Conservation (phyloP, 306 rosid genomes). For the Malus sylvestris region DNA sequence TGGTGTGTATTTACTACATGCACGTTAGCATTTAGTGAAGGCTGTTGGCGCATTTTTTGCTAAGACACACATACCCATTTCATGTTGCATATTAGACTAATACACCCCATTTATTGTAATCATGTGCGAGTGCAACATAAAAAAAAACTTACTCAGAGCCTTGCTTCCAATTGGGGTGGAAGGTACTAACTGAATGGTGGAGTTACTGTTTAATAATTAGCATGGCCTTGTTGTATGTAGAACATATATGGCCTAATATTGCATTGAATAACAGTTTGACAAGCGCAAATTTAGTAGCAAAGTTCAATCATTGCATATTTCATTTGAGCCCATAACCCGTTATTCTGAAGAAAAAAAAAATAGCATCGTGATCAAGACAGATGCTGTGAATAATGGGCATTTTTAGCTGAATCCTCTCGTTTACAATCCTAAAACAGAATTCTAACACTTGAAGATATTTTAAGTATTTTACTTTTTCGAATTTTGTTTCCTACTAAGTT, state of each 20-base stretch:
- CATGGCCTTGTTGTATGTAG: neutral
- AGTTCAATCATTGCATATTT: neutral
- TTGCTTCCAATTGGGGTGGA: neutral
- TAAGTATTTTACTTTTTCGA: neutral
- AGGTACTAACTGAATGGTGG: neutral
- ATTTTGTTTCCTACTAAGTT: neutral
- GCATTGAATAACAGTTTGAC: neutral
- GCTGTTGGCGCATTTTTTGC: conserved; percentile 52
- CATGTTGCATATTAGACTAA: conserved; percentile 24
- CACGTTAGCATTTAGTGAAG: conserved; percentile 49
- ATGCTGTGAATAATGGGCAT: neutral
- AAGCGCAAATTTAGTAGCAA: neutral
- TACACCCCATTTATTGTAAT: conserved; percentile 29
- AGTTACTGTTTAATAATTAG: neutral
- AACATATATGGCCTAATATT: no score
- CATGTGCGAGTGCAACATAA: conserved; percentile 27
- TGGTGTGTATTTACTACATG: conserved; percentile 46
- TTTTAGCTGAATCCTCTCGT: neutral
- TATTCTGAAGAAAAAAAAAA: neutral
- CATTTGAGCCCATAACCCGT: no score
- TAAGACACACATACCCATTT: conserved; percentile 37
- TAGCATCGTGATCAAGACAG: neutral
- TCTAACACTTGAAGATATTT: neutral
- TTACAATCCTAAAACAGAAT: neutral
- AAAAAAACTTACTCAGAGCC: neutral